A percentile compares a stretch with the other conserved stretches of the same genome.
phyloP scores from a whole-genome alignment of 345 rosid species.

The Lagerstroemia speciosa region DNA sequence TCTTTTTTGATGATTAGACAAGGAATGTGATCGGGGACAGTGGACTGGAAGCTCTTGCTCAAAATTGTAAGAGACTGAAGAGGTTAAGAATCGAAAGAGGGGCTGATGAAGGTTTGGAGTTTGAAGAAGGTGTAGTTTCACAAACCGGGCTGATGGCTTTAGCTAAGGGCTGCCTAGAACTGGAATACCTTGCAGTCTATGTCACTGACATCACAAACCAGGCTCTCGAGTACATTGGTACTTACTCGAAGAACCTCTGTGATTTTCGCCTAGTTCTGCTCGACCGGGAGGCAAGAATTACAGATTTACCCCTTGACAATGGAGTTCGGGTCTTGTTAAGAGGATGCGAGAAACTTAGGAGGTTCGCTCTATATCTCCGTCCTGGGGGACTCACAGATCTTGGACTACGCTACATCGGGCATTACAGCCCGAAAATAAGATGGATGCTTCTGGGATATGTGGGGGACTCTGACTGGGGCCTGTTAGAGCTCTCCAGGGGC shows the following conservation, averaged over 20 bases:
- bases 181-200: constrained; percentile 77
- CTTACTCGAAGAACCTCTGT: constrained; percentile 53
- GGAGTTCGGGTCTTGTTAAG: constrained; percentile 75
- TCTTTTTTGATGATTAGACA: neutral
- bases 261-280: constrained; percentile 91
- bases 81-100: constrained; percentile 93
- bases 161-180: constrained; percentile 75
- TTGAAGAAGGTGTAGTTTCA: constrained; percentile 79
- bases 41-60: constrained; percentile 79
- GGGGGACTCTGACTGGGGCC: constrained; percentile 70
- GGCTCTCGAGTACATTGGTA: constrained; percentile 58
- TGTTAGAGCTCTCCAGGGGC: constrained; percentile 68
- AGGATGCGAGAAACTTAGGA: constrained; percentile 70
- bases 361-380: constrained; percentile 77
- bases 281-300: constrained; percentile 57
- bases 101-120: constrained; percentile 82
- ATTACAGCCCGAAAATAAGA: constrained; percentile 61
- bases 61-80: constrained; percentile 56
- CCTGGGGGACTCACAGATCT: constrained; percentile 72
- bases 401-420: constrained; percentile 71
- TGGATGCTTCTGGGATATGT: constrained; percentile 93
- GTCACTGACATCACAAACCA: constrained; percentile 78
- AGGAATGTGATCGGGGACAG: constrained; percentile 92
- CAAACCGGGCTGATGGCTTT: constrained; percentile 77
- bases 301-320: constrained; percentile 82